Base-by-base conservation (phyloP, 768 basidiomycete genomes). In the Tylopilus intermedius region DNA sequence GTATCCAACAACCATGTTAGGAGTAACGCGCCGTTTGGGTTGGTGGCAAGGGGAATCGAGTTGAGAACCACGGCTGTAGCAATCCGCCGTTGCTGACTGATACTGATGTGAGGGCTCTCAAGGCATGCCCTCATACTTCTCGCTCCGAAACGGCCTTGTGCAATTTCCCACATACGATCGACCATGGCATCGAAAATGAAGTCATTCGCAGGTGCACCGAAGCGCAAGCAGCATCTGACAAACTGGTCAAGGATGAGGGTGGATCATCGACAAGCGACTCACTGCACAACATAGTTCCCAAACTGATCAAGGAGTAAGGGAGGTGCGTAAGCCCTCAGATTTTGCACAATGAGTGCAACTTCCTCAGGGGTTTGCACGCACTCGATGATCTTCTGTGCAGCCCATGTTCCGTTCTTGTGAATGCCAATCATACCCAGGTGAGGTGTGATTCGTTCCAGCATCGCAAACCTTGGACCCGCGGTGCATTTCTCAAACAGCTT, bases 341-440 rank as follows among this genome's bases (percentile, higher is more conserved):
- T 89, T 67, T 88, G 85, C 42, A 90, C 83, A 62, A 99, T 84
- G 38, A 95, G 70, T 6, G 77, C 77, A 50, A 94, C 80, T 68
- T 99, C 96, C 50, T 96, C 93, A 15, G 88, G 84, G 30, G 79
- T 85, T 51, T 85, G 81, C 41, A 94, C 90, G 56, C 93, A 95
- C 72, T 97, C 94, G 53, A 98, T 98, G 65, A 96, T 93, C 79
- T 97, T 98, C 72, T 99, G 96, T 3, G 94, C 94, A 3, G 95
- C 95, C 96, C 96, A 98, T 1, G 96, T 99, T 27, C 96, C 96
- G 60, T 99, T 98, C 77, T 98, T 98, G 77, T 99, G 96, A 51
- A 95, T 94, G 26, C 96, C 96, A 58, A 98, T 96, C 83, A 91
- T 90, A 22, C 95, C 95, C 38, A 99, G 76, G 67, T 95, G 89